Evolutionary conservation across 257 asterid genomes (phyloP), one percentile per base, ranked within the genome.

Genomic region (Marsdenia floribunda): DNA sequence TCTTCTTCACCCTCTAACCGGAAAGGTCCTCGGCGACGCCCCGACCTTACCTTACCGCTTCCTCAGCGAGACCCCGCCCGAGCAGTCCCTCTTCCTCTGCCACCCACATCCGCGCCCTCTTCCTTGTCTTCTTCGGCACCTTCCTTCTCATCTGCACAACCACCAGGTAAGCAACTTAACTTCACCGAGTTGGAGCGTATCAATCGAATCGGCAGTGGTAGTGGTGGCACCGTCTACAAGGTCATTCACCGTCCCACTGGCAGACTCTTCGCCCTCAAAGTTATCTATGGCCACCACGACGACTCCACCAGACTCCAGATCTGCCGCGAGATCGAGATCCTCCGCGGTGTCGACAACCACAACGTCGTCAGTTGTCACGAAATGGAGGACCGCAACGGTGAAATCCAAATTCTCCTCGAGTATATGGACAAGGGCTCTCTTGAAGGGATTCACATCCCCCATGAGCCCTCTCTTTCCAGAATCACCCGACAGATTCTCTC

Each of bases 311-410:
- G 94, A 29, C 83, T 77, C 40, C 94, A 89, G 91, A 93, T 93
- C 84, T 81, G 92, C 86, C 94, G 98, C 35, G 97, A 93, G 79
- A 90, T 92, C 86, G 87, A 88, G 92, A 92, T 92, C 88, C 96
- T 92, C 65, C 91, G 96, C 44, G 96, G 86, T 74, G 97, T 92
- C 10, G 90, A 89, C 81, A 80, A 92, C 85, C 90, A 89, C 13
- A 90, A 88, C 88, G 90, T 93, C 1, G 98, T 93, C 8, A 80
- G 81, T 24, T 93, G 98, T 83, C 90, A 87, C 84, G 88, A 86
- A 65, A 80, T 93, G 78, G 86, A 75, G 79, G 96, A 90, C 78
- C 97, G 90, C 81, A 88, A 85, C 81, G 95, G 90, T 11, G 96
- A 93, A 83, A 91, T 93, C 69, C 97, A 90, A 24, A 91, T 90